Percentiles rank a stretch among this genome's conserved stretches.
These are phyloP conservation scores for Aspergillus sp. DNA, from an alignment of 2,329 filamentous ascomycete genomes.

Conservation along the genomic window DNA sequence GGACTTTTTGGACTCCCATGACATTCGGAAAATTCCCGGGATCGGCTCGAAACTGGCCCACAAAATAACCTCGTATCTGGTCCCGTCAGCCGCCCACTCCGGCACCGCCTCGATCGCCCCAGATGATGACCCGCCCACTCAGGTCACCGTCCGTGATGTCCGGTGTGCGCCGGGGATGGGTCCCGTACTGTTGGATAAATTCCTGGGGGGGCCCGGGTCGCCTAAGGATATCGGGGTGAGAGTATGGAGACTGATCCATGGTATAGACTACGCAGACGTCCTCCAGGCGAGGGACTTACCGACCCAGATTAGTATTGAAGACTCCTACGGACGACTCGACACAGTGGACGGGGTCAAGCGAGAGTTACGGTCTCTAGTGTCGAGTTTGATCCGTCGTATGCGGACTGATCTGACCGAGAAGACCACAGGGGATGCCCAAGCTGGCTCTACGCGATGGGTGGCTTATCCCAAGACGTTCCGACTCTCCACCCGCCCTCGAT, in stretches of 20 bases:
- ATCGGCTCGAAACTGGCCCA: slow-evolving; percentile 79
- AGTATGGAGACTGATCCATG: slow-evolving; percentile 78
- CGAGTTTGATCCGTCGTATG: slow-evolving; percentile 75
- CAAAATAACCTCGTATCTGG: slow-evolving; percentile 48
- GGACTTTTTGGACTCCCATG: slow-evolving; percentile 71
- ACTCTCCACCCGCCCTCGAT: slow-evolving; percentile 70
- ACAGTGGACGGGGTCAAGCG: slow-evolving; percentile 62
- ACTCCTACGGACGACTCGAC: slow-evolving; percentile 76
- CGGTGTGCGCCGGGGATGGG: slow-evolving; percentile 64
- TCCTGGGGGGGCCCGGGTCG: slow-evolving; percentile 69
- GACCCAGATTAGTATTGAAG: slow-evolving; percentile 89
- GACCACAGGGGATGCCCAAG: slow-evolving; percentile 32
- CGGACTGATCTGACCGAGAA: slow-evolving; percentile 67
- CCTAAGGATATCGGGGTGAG: slow-evolving; percentile 69
- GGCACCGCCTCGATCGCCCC: not conserved
- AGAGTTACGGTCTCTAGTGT: slow-evolving; percentile 67
- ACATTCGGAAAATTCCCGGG: slow-evolving; percentile 78
- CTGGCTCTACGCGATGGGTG: slow-evolving; percentile 59
- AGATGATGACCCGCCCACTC: not conserved
- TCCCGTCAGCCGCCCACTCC: not conserved
- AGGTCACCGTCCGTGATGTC: slow-evolving; percentile 64
- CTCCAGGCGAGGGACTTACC: slow-evolving; percentile 70
- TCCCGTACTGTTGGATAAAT: slow-evolving; percentile 62
- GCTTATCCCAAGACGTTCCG: slow-evolving; percentile 80
- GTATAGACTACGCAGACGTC: slow-evolving; percentile 74